phyloP scores from a whole-genome alignment of 768 basidiomycete species.

The Auriculariales sp. region DNA sequence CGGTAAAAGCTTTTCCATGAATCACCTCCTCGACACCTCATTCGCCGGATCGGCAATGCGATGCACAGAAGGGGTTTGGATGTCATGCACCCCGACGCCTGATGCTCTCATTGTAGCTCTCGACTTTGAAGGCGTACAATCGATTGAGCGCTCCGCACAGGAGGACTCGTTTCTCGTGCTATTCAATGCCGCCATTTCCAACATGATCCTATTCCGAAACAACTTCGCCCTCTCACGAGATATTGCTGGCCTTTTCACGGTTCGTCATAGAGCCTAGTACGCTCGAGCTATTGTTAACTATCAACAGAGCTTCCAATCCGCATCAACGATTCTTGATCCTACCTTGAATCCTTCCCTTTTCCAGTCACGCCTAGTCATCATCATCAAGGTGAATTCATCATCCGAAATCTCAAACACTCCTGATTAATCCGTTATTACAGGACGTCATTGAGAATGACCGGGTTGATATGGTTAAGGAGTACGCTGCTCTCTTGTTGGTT shows the following conservation, averaged over 20 bases:
- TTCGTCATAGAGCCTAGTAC: slow-evolving; percentile 19
- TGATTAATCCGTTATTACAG: slow-evolving; percentile 16
- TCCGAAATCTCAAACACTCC: neutral
- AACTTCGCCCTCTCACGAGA: slow-evolving; percentile 50
- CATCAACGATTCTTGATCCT: slow-evolving; percentile 34
- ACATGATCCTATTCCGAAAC: slow-evolving; percentile 48
- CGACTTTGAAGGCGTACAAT: slow-evolving; percentile 42
- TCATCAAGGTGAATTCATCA: slow-evolving; percentile 34
- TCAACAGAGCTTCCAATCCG: slow-evolving; percentile 9
- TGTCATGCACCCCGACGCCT: slow-evolving; percentile 48
- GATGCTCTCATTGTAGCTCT: slow-evolving; percentile 40
- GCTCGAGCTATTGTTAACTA: neutral
- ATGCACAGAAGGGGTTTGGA: slow-evolving; percentile 33
- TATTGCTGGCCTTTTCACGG: slow-evolving; percentile 44
- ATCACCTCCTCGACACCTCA: slow-evolving; percentile 48
- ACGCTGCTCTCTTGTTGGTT: neutral
- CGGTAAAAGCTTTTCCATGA: slow-evolving; percentile 43
- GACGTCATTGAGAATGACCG: slow-evolving; percentile 52
- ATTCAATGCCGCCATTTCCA: slow-evolving; percentile 53
- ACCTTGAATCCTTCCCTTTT: slow-evolving; percentile 42
- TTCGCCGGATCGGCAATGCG: slow-evolving; percentile 31
- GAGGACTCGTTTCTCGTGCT: slow-evolving; percentile 49
- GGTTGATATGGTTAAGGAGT: slow-evolving; percentile 44
- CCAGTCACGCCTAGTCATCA: slow-evolving; percentile 42
- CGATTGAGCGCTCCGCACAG: slow-evolving; percentile 44